Evolutionary conservation across 768 basidiomycete species (phyloP).

Genomic region (Coprinellus aureogranulatus): DNA sequence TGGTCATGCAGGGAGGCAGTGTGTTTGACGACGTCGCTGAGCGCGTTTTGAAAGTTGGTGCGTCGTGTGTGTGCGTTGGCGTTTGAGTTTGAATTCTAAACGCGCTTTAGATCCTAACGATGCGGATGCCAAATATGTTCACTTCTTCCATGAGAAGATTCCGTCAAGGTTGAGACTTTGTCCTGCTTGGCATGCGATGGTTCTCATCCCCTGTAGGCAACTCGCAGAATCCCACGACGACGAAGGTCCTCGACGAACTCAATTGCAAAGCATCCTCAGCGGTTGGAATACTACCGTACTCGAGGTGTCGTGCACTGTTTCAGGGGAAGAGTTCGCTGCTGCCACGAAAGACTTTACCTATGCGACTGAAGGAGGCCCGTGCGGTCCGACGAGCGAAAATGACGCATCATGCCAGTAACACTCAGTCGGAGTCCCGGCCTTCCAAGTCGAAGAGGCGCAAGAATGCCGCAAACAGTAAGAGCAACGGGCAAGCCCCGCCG

Average conservation of each 20-base stretch:
- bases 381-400: slow-evolving; percentile 63
- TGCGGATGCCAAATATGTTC: slow-evolving; percentile 79
- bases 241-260: slow-evolving; percentile 76
- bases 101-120: slow-evolving; percentile 63
- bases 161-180: slow-evolving; percentile 68
- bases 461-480: slow-evolving; percentile 23
- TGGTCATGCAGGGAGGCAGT: slow-evolving; percentile 93
- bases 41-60: slow-evolving; percentile 67
- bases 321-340: slow-evolving; percentile 72
- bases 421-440: slow-evolving; percentile 28
- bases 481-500: slow-evolving; percentile 58
- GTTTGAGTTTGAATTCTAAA: neutral
- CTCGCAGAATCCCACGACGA: slow-evolving; percentile 81
- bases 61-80: slow-evolving; percentile 10
- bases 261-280: slow-evolving; percentile 69
- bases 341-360: slow-evolving; percentile 81
- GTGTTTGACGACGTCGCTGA: slow-evolving; percentile 93
- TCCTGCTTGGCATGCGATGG: neutral
- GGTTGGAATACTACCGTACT: slow-evolving; percentile 82
- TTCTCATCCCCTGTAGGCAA: slow-evolving; percentile 50
- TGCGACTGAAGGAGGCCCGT: slow-evolving; percentile 76
- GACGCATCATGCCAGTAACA: slow-evolving; percentile 46
- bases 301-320: slow-evolving; percentile 90
- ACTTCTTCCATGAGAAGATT: slow-evolving; percentile 95
- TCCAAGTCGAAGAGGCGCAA: slow-evolving; percentile 38